Percentiles rank a stretch among this genome's conserved stretches.
phyloP scores from a whole-genome alignment of 1,139 yeast species.

The Geotrichum aggregatum region DNA sequence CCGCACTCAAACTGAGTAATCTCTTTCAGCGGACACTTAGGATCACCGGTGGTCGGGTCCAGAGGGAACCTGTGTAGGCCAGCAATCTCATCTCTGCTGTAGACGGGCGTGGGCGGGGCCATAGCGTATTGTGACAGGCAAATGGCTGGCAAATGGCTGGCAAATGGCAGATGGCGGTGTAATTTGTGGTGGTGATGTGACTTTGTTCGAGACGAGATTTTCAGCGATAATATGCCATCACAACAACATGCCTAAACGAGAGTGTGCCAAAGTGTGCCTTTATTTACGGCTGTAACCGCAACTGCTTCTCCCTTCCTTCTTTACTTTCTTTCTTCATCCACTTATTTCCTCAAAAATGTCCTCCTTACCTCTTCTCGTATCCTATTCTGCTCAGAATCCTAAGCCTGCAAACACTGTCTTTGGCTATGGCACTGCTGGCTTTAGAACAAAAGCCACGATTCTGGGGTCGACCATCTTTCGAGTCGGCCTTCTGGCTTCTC shows the following conservation, averaged over 20 bases:
- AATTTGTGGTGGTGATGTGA: too few species aligned
- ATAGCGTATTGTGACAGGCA: too few species aligned
- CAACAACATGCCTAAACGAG: too few species aligned
- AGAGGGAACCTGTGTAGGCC: slow-evolving; percentile 11
- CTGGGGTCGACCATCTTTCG: slow-evolving; percentile 82
- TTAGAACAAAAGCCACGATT: slow-evolving; percentile 67
- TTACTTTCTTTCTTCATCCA: slow-evolving; percentile 2
- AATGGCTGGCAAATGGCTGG: too few species aligned
- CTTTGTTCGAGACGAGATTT: background rate
- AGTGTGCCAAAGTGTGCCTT: too few species aligned
- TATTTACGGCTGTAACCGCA: too few species aligned
- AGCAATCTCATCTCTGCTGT: slow-evolving; percentile 12
- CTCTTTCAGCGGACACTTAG: slow-evolving; percentile 44
- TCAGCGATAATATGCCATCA: background rate
- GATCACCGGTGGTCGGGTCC: slow-evolving; percentile 7
- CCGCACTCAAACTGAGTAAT: slow-evolving; percentile 51
- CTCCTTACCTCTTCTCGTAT: slow-evolving; percentile 6
- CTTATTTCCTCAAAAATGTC: slow-evolving; percentile 10
- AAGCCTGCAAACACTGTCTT: slow-evolving; percentile 49
- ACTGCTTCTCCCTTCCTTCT: slow-evolving; percentile 3
- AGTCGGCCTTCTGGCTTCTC: slow-evolving; percentile 74
- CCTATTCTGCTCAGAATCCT: slow-evolving; percentile 38
- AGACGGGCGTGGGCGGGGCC: slow-evolving; percentile 23
- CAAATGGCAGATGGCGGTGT: too few species aligned
- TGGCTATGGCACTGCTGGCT: slow-evolving; percentile 94